A percentile compares a stretch with the other conserved stretches of the same genome.
Conservation (phyloP, 345 rosid genomes). For the Aegle marmelos region DNA sequence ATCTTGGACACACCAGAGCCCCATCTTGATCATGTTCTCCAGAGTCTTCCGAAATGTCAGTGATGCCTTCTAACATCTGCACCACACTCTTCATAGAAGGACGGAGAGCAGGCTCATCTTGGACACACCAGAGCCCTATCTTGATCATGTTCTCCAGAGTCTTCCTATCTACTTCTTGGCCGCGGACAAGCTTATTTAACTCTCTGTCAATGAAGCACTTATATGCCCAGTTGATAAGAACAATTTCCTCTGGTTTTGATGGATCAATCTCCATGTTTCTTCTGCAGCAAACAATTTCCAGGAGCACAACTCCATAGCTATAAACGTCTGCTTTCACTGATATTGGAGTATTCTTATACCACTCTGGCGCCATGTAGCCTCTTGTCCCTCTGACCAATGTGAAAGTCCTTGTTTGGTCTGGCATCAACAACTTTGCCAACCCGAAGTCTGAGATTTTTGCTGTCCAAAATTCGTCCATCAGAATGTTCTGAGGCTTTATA, state of each 20-base stretch:
- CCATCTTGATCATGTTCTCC: neutral
- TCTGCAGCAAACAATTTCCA: slow-evolving; percentile 26
- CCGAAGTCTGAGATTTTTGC: slow-evolving; percentile 2
- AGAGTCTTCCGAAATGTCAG: neutral
- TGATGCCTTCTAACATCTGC: neutral
- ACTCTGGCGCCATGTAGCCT: slow-evolving; percentile 14
- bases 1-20: slow-evolving; percentile 4
- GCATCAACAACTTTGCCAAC: neutral
- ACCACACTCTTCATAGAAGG: neutral
- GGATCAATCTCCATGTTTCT: slow-evolving; percentile 6
- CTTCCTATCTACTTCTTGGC: neutral
- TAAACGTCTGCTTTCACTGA: slow-evolving; percentile 21
- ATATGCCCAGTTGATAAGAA: neutral
- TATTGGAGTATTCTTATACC: slow-evolving; percentile 14
- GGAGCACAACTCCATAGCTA: slow-evolving; percentile 18
- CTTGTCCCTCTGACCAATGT: neutral
- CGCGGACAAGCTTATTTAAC: slow-evolving; percentile 1
- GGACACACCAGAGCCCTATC: neutral
- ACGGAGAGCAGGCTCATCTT: slow-evolving; percentile 5
- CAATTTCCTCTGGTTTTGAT: neutral
- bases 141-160: neutral
- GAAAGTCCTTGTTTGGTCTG: slow-evolving; percentile 5
- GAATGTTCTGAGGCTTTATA: slow-evolving; percentile 12
- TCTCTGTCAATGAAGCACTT: slow-evolving; percentile 2
- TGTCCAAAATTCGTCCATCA: neutral